Conservation (phyloP, 2,329 filamentous ascomycete genomes). For the Didymella keratinophila region DNA sequence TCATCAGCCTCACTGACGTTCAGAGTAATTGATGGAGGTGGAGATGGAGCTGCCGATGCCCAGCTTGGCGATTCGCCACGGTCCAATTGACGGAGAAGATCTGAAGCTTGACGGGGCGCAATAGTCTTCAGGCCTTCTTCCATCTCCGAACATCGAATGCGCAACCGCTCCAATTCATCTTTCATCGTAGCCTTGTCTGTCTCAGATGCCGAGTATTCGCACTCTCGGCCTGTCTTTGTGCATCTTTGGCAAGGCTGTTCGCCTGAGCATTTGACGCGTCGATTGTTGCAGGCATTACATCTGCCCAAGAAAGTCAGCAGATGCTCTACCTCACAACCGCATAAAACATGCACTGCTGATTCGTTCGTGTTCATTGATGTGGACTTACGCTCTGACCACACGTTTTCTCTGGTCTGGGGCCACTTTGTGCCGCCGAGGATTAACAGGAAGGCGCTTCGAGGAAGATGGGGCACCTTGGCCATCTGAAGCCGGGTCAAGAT, state of each 20-base stretch:
- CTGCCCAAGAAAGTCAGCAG: slow-evolving; percentile 20
- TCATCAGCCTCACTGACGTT: slow-evolving; percentile 23
- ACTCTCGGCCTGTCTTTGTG: slow-evolving; percentile 26
- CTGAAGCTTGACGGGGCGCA: slow-evolving; percentile 27
- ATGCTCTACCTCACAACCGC: neutral
- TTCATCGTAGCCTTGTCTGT: slow-evolving; percentile 29
- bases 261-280: slow-evolving; percentile 38
- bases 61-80: slow-evolving; percentile 17
- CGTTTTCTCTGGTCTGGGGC: slow-evolving; percentile 24
- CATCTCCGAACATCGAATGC: slow-evolving; percentile 31
- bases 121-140: slow-evolving; percentile 28
- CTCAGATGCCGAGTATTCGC: slow-evolving; percentile 33
- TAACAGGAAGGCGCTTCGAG: slow-evolving; percentile 24
- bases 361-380: neutral
- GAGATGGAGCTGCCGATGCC: slow-evolving; percentile 19
- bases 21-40: slow-evolving; percentile 16
- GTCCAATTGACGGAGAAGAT: slow-evolving; percentile 25
- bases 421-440: slow-evolving; percentile 27
- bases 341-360: neutral
- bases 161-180: slow-evolving; percentile 34
- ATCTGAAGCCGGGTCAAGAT: neutral
- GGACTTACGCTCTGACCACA: slow-evolving; percentile 25
- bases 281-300: slow-evolving; percentile 40
- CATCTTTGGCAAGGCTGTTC: slow-evolving; percentile 40
- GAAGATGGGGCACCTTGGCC: slow-evolving; percentile 9